phyloP scores from a whole-genome alignment of 1,284 basidiomycete genomes.

The Ustanciosporium gigantosporum region DNA sequence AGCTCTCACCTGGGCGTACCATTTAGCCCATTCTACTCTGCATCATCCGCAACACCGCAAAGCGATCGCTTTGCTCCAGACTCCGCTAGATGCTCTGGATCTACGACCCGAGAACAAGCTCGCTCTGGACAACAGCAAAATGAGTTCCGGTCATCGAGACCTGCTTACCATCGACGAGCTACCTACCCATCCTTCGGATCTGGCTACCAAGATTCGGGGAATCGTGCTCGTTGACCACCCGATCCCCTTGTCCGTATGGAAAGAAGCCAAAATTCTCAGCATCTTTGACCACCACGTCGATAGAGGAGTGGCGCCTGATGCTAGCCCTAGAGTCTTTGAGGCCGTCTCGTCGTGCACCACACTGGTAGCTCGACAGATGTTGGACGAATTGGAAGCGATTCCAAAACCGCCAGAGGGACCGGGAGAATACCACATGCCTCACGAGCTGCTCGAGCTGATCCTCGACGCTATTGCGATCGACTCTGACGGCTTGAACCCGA shows the following conservation, averaged over 20 bases:
- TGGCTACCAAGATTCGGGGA: conserved; percentile 51
- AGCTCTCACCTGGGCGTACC: conserved; percentile 53
- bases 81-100: conserved; percentile 57
- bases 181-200: conserved; percentile 53
- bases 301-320: conserved; percentile 46
- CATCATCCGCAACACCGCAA: conserved; percentile 25
- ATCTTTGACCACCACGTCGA: conserved; percentile 62
- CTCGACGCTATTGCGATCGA: conserved; percentile 56
- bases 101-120: conserved; percentile 61
- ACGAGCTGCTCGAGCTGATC: conserved; percentile 51
- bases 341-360: conserved; percentile 54
- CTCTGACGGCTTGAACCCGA: conserved; percentile 46
- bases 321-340: conserved; percentile 55
- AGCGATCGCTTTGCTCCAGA: conserved; percentile 52
- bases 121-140: conserved; percentile 54
- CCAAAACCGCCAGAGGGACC: conserved; percentile 14
- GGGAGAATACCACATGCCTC: conserved; percentile 51
- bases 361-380: conserved; percentile 54
- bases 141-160: conserved; percentile 60
- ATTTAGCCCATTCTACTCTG: conserved; percentile 45
- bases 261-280: conserved; percentile 37
- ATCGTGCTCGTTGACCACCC: conserved; percentile 62
- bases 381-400: conserved; percentile 50
- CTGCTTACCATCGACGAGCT: conserved; percentile 62
- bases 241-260: conserved; percentile 54